Base-by-base conservation (phyloP, 2,329 filamentous ascomycete species). In the Sordariomycetes sp. region DNA sequence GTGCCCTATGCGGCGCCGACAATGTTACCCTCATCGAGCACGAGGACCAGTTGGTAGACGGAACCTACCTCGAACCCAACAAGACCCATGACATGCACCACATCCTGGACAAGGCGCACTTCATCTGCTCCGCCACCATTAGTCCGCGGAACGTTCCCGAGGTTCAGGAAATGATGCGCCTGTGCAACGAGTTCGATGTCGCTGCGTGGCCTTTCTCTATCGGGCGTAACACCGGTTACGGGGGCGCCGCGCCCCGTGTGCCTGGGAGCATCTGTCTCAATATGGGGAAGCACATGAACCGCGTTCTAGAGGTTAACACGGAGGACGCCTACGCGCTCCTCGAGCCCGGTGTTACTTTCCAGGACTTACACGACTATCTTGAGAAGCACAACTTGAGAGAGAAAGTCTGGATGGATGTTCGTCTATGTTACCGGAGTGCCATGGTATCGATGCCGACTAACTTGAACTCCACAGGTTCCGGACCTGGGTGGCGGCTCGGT, bases 311-410 rank as follows among this genome's bases (percentile, higher is more conserved):
- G 39, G 72, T 82, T 13, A 73, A 78, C 61, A 70, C 69, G 0
- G 74, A 78, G 17, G 73, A 72, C 45, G 76, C 74, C 22, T 78
- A 70, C 57, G 75, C 71, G 45, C 65, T 82, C 0, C 70, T 82
- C 5, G 78, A 82, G 62, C 79, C 79, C 0, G 79, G 79, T 1
- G 79, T 82, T 0, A 76, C 77, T 0, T 81, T 74, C 62, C 73
- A 74, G 56, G 71, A 71, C 32, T 66, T 82, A 8, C 71, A 81
- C 59, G 70, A 79, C n/a, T 70, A 76, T 55, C 64, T 80, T n/a
- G 65, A 70, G 60, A 64, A 69, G 62, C 65, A 70, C 56, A 69
- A 69, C 28, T 62, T 76, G 7, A 64, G 67, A 12, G 59, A 71
- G 22, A 64, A 67, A 55, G 60, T 78, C 62, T 72, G 72, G 73